Percentiles rank a stretch among this genome's conserved stretches.
Evolutionary conservation across 2,329 filamentous ascomycete genomes (phyloP).

Genomic region (Penicillium crustosum): DNA sequence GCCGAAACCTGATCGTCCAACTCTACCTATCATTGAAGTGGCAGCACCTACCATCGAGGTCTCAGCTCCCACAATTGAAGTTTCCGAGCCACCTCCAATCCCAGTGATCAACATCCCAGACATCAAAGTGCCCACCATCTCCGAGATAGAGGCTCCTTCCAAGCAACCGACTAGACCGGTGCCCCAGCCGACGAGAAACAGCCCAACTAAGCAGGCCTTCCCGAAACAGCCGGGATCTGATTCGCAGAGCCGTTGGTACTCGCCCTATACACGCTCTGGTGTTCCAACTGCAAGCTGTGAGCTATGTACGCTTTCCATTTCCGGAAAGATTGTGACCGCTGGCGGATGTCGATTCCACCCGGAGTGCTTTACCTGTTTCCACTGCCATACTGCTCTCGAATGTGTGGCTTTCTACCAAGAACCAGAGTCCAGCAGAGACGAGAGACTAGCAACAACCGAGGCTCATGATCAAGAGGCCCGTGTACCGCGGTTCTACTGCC

Average conservation of each 20-base stretch:
- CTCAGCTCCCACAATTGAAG: constrained; percentile 43
- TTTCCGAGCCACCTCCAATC: constrained; percentile 42
- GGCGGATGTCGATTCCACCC: constrained; percentile 85
- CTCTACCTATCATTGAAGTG: constrained; percentile 53
- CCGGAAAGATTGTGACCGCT: constrained; percentile 85
- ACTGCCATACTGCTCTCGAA: constrained; percentile 84
- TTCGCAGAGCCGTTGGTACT: constrained; percentile 38
- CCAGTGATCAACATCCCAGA: constrained; percentile 56
- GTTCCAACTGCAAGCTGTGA: constrained; percentile 72
- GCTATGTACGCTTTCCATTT: constrained; percentile 78
- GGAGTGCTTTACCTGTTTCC: constrained; percentile 85
- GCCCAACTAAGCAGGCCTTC: constrained; percentile 26
- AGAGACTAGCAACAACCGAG: constrained; percentile 68
- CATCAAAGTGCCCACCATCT: constrained; percentile 41
- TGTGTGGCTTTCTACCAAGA: constrained; percentile 96
- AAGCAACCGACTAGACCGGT: constrained; percentile 17
- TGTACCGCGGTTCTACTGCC: constrained; percentile 84
- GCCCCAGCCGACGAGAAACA: constrained; percentile 18
- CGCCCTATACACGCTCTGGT: constrained; percentile 48
- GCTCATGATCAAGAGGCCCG: constrained; percentile 61
- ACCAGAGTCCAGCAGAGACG: constrained; percentile 68
- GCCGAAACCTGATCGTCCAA: constrained; percentile 24
- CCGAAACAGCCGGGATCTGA: constrained; percentile 40
- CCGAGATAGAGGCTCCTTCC: constrained; percentile 31
- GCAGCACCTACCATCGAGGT: constrained; percentile 36